Conservation (phyloP, 768 basidiomycete genomes). For the Boletus tomentosulus region DNA sequence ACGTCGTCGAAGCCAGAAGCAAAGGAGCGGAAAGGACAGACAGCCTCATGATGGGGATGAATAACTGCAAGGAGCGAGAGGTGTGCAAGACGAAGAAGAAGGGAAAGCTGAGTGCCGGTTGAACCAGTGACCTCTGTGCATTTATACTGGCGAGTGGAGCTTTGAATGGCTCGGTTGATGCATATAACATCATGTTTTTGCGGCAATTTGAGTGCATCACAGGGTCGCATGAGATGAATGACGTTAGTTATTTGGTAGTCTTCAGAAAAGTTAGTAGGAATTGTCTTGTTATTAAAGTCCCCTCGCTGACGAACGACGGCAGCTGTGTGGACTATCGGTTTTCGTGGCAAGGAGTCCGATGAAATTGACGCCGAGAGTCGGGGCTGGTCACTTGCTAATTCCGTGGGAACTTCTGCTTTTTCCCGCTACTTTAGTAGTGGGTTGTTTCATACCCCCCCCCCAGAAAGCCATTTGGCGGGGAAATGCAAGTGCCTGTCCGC, state of each 20-base stretch:
- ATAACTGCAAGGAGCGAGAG: neutral
- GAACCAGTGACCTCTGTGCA: neutral
- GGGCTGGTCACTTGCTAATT: no score
- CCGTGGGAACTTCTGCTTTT: no score
- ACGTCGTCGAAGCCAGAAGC: neutral
- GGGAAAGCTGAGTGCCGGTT: neutral
- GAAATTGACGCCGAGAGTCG: no score
- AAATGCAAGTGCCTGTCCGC: no score
- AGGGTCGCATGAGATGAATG: neutral
- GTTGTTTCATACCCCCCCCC: no score
- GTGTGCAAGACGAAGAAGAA: neutral
- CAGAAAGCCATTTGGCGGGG: no score
- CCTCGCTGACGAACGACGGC: neutral
- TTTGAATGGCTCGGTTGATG: neutral
- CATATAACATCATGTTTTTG: neutral
- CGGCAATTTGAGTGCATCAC: neutral
- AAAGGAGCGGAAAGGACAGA: constrained; percentile 15
- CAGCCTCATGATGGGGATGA: constrained; percentile 12
- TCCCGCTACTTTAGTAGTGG: no score
- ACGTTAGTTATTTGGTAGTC: neutral
- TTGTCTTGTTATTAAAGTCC: neutral
- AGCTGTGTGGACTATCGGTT: no score
- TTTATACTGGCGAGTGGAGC: neutral
- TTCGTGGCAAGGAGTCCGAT: no score
- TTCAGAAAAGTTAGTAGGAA: no score